phyloP scores from a whole-genome alignment of 2,329 filamentous ascomycete species.

The Mycosphaerelloides madeirae region DNA sequence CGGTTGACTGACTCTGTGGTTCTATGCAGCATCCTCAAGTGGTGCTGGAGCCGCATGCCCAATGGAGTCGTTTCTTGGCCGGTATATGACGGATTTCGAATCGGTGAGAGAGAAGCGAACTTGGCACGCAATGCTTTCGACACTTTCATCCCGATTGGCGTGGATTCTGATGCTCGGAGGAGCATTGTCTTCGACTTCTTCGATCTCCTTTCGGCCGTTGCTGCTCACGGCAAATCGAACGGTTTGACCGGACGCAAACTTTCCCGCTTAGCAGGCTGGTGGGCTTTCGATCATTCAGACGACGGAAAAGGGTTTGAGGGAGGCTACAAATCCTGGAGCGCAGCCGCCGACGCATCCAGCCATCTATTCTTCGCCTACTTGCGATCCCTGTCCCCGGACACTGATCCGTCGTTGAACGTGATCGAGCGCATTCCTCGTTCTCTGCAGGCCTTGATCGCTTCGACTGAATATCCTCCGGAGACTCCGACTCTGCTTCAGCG shows the following conservation, averaged over 20 bases:
- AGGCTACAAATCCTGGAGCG: slow-evolving; percentile 84
- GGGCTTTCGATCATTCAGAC: slow-evolving; percentile 91
- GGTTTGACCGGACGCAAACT: slow-evolving; percentile 90
- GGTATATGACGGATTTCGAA: slow-evolving; percentile 90
- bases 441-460: slow-evolving; percentile 81
- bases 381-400: slow-evolving; percentile 79
- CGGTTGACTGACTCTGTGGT: slow-evolving; percentile 93
- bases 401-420: slow-evolving; percentile 61
- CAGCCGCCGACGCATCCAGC: slow-evolving; percentile 89
- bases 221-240: slow-evolving; percentile 88
- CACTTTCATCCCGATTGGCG: slow-evolving; percentile 91
- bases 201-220: slow-evolving; percentile 82
- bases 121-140: slow-evolving; percentile 90
- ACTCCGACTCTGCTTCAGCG: slow-evolving; percentile 71
- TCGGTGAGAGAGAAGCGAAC: slow-evolving; percentile 89
- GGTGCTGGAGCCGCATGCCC: slow-evolving; percentile 92
- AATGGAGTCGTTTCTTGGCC: slow-evolving; percentile 96
- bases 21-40: slow-evolving; percentile 89
- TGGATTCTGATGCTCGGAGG: slow-evolving; percentile 77
- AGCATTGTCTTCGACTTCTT: slow-evolving; percentile 96
- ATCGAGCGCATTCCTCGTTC: slow-evolving; percentile 86
- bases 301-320: slow-evolving; percentile 88
- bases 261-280: slow-evolving; percentile 94
- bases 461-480: slow-evolving; percentile 90
- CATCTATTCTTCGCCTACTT: slow-evolving; percentile 98